Evolutionary conservation across 805 yeast species (phyloP), one percentile per base, ranked within the genome.

Genomic region (Pichia insulana): DNA sequence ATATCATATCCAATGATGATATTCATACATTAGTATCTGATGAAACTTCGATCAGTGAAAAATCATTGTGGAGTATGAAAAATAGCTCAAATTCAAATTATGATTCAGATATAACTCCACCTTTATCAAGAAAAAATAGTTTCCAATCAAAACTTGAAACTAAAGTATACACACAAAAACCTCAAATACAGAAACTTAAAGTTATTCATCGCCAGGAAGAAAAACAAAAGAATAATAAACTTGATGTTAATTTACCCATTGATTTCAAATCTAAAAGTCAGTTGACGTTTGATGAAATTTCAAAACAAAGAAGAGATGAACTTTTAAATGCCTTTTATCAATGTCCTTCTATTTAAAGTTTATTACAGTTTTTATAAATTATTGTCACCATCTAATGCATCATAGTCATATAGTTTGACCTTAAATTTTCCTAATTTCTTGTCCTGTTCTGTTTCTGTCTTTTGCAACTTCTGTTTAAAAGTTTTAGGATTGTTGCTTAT

Each of bases 391-490:
- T 40, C 45, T 17, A 48, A 40, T 7, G 40, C 32, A 22, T 46
- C 51, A 32, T 48, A 44, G 31, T 51, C 55, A 22, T 46, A 50
- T n/a, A 51, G 27, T 32, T 46, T 50, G n/a, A 51, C 46, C 31
- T 47, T 46, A 20, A 32, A 38, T 12, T 44, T 49, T 35, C 50
- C 45, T 15, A 51, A 41, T 35, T 45, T 51, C 27, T 46, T 44
- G n/a, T 48, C 46, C 2, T 48, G 39, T 13, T 51, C 27, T 48
- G 42, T 15, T 48, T 48, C 2, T 48, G 39, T 13, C 40, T 50
- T 17, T 44, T 47, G 22, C 37, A 40, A 13, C 34, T 30, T 36
- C 34, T 47, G 30, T 32, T 34, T 13, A n/a, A 30, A 18, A 40
- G 31, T 18, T 9, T 11, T 15, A 43, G 44, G 10, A 22, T 25